Evolutionary conservation across 2,329 filamentous ascomycete species (phyloP), one percentile per base, ranked within the genome.

Genomic region (Catunica adiposa): DNA sequence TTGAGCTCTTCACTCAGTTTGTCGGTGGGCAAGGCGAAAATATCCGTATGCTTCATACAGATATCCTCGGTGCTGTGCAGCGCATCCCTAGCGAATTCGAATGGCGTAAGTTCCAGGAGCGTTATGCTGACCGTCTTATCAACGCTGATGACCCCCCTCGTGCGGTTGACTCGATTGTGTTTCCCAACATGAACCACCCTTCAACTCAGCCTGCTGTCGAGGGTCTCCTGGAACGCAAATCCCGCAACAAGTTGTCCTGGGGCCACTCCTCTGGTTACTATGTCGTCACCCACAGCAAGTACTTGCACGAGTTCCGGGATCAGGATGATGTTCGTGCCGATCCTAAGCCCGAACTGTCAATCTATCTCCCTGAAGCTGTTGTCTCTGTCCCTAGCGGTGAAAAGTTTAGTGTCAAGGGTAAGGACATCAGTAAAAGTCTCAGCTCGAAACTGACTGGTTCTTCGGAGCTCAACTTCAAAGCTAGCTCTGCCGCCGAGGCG

Each of bases 321-420:
- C 84, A 86, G 65, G 90, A 97, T 64, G 77, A 81, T 64, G 62
- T 76, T 53, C 74, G 76, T 51, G 70, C 79, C 63, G 87, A 94
- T 59, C 87, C 88, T 8, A 75, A 78, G 56, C 90, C 92, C 0
- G 90, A 98, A 66, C 73, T 92, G 42, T 92, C 86, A 14, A 80
- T 98, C 61, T 97, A 90, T 68, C 80, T 98, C 1, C 89, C 92
- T 9, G 92, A 98, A 63, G 94, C 90, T 62, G 69, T 83, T 48
- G 78, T 97, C 57, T 87, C 89, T 57, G 64, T 70, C 0, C 77
- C 78, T 11, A 81, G 75, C 61, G 89, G 85, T 55, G 78, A 83
- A 59, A 96, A 94, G 69, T 97, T 98, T 76, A 87, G 81, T 64
- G 76, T 98, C 68, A 95, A 95, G 73, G 92, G 92, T 68, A 97